Conservation (phyloP, 306 rosid species). For the Fragaria iinumae region DNA sequence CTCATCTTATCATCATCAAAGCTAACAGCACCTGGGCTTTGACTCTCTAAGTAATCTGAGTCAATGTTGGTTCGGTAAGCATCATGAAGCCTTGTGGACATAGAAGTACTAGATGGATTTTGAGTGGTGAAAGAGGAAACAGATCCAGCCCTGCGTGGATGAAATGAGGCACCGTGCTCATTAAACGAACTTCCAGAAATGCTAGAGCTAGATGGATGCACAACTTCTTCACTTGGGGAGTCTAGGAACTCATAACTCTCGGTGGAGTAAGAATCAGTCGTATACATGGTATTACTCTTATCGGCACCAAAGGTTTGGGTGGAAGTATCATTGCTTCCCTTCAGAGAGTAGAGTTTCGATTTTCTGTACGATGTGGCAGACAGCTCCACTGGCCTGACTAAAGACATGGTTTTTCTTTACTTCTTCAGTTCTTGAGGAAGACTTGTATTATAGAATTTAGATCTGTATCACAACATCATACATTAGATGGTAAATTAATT, state of each 20-base stretch:
- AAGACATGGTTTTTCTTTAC: constrained; percentile 51
- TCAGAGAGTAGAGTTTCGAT: constrained; percentile 63
- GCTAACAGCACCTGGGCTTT: constrained; percentile 45
- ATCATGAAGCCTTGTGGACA: constrained; percentile 36
- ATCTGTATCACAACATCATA: constrained; percentile 15
- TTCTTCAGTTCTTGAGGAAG: constrained; percentile 29
- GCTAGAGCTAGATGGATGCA: constrained; percentile 51
- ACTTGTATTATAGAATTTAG: constrained; percentile 24
- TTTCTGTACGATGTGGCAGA: constrained; percentile 53
- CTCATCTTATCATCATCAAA: constrained; percentile 58
- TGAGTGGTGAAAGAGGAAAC: constrained; percentile 36
- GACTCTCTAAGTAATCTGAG: constrained; percentile 57
- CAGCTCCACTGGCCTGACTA: constrained; percentile 58
- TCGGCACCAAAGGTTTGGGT: constrained; percentile 49
- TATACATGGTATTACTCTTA: constrained; percentile 41
- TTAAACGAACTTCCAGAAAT: constrained; percentile 51
- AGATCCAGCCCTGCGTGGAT: constrained; percentile 35
- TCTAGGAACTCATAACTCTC: constrained; percentile 77
- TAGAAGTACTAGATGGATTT: constrained; percentile 38
- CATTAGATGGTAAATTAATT: constrained; percentile 22
- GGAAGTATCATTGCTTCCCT: constrained; percentile 52
- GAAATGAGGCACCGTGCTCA: constrained; percentile 40
- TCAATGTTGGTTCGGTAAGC: constrained; percentile 39
- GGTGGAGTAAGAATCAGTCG: constrained; percentile 53
- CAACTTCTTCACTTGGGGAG: constrained; percentile 61